Conservation (phyloP, 2,329 filamentous ascomycete species). For the Aspergillus persii region DNA sequence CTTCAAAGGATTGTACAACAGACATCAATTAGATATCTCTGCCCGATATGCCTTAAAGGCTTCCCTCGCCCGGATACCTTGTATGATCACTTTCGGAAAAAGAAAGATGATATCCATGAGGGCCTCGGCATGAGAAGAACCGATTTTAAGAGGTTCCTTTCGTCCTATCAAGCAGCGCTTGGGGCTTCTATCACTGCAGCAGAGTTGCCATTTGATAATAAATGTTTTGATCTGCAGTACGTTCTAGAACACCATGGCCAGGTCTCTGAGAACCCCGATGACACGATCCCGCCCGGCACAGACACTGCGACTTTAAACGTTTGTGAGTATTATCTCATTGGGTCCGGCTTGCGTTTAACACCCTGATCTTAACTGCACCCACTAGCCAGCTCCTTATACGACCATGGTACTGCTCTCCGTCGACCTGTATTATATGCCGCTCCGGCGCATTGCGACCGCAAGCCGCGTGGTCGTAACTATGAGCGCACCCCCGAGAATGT, state of each 20-base stretch:
- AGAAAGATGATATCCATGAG: neutral
- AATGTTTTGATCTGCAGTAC: neutral
- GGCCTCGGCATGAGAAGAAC: neutral
- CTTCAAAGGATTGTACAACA: no score
- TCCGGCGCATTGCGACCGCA: neutral
- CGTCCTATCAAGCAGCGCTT: neutral
- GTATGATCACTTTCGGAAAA: neutral
- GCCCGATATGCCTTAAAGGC: no score
- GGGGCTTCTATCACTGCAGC: neutral
- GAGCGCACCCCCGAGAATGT: no score
- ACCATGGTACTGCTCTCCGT: neutral
- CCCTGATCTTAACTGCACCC: neutral
- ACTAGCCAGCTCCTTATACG: neutral
- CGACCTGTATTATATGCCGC: neutral
- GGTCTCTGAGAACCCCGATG: neutral
- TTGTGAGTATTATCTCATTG: neutral
- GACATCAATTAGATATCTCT: no score
- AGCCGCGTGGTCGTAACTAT: neutral
- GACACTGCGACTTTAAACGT: no score
- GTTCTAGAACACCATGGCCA: neutral
- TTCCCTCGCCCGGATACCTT: neutral
- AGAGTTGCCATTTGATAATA: neutral
- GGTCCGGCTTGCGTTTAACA: neutral
- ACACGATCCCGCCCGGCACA: no score
- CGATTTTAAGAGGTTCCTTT: neutral